A percentile compares a stretch with the other conserved stretches of the same genome.
Conservation (phyloP, 1,284 basidiomycete genomes). For the Cerioporus squamosus region DNA sequence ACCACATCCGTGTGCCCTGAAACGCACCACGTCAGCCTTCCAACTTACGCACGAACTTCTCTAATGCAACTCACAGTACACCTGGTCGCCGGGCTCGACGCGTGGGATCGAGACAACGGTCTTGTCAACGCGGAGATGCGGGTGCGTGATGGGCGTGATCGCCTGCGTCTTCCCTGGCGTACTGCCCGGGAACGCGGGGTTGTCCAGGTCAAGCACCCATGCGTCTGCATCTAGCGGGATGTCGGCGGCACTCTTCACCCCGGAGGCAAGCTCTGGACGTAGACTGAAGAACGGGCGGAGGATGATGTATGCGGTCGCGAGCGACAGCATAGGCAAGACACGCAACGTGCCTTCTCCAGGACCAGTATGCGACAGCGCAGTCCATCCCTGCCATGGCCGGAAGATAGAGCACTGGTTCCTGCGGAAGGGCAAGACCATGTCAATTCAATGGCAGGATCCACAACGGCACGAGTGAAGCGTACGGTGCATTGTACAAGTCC, state of each 20-base stretch:
- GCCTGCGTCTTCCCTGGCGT: conserved; percentile 68
- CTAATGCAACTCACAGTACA: conserved; percentile 56
- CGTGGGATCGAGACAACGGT: conserved; percentile 56
- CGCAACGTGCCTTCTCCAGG: conserved; percentile 70
- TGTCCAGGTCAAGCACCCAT: conserved; percentile 68
- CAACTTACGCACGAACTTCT: not conserved
- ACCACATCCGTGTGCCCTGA: conserved; percentile 69
- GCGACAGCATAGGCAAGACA: conserved; percentile 59
- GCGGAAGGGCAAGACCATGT: not conserved
- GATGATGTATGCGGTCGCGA: conserved; percentile 70
- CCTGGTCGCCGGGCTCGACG: conserved; percentile 76
- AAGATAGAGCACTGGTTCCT: conserved; percentile 75
- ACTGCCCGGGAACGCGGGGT: conserved; percentile 65
- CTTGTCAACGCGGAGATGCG: conserved; percentile 65
- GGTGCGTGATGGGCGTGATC: conserved; percentile 65
- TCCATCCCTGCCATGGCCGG: conserved; percentile 83
- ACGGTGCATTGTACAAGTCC: conserved; percentile 61
- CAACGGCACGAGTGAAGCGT: conserved; percentile 22
- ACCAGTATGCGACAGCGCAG: conserved; percentile 63
- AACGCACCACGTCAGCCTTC: not conserved
- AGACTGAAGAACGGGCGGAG: conserved; percentile 78
- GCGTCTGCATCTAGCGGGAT: conserved; percentile 47
- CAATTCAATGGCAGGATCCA: not conserved
- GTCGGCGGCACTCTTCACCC: conserved; percentile 4
- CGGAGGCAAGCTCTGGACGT: conserved; percentile 10